These are phyloP conservation scores for Ophiocordyceps camponoti-floridani DNA, from an alignment of 2,329 filamentous ascomycete genomes.

Conservation along the genomic window DNA sequence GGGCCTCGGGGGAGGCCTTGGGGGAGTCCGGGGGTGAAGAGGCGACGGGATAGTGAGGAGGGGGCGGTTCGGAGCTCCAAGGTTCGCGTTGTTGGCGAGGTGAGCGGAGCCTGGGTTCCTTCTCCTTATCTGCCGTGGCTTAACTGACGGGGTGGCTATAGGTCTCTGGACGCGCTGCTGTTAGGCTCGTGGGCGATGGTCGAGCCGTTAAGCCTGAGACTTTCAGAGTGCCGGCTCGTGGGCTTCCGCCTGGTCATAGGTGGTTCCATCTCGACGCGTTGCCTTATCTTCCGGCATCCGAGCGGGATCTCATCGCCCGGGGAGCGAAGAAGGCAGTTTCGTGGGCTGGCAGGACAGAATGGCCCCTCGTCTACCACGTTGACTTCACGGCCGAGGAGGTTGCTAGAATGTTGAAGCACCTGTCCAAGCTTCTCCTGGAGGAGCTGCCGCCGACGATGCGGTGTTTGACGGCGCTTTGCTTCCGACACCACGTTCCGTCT, in stretches of 20 bases:
- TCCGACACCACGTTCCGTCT: constrained; percentile 7
- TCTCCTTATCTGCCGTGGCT: too few species aligned
- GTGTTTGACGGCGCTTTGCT: constrained; percentile 6
- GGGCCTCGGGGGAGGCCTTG: too few species aligned
- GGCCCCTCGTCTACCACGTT: constrained; percentile 19
- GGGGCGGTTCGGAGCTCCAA: too few species aligned
- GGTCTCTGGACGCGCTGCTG: too few species aligned
- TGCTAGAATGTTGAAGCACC: constrained; percentile 2
- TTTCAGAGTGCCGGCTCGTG: not conserved
- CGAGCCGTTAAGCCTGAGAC: too few species aligned
- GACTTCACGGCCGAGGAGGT: constrained; percentile 25
- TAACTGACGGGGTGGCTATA: too few species aligned
- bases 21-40: not conserved
- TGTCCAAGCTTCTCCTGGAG: constrained; percentile 4
- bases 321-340: constrained; percentile 5
- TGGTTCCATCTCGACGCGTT: constrained; percentile 4
- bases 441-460: constrained; percentile 5
- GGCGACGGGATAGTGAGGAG: not conserved
- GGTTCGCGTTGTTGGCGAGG: too few species aligned
- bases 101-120: too few species aligned
- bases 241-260: not conserved
- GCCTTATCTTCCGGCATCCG: constrained; percentile 10
- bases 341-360: constrained; percentile 1
- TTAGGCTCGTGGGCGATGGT: too few species aligned
- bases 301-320: constrained; percentile 11